Evolutionary conservation across 2,329 filamentous ascomycete species (phyloP), one percentile per base, ranked within the genome.

Genomic region (Epicoccum sorghinum): DNA sequence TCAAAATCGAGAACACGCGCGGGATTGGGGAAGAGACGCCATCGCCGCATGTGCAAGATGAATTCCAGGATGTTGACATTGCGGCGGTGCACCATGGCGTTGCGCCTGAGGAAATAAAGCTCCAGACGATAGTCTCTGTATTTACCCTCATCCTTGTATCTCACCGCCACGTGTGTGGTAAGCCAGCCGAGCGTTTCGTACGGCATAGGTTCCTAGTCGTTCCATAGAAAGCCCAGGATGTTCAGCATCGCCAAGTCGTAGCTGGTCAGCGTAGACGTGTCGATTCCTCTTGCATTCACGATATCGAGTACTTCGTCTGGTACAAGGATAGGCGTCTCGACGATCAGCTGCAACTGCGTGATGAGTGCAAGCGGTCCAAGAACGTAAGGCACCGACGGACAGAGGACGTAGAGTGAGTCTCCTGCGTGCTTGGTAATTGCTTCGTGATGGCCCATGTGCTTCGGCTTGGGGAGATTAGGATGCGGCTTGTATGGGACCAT

Each of bases 1-100:
- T 39, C 40, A 9, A 41, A 38, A 9, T 45, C 46, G 7, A 55
- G 40, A 6, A 55, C 36, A 7, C 35, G 33, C 4, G 36, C n/a
- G 29, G 52, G 52, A 13, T 55, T 55, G 22, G 52, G 52, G 22
- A 46, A n/a, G 7, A 27, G 29, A n/a, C 25, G 45, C 52, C 52
- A 55, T 29, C 52, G 46, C 13, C 38, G 44, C n/a, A 42, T 42
- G 46, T 55, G 52, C 12, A 41, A 35, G 18, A 55, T 32, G 13
- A 49, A 55, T 22, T 55, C 52, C 8, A 49, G 46, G 40, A 55
- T 49, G 41, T 55, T 55, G 41, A 41, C 48, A 18, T 30, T 29
- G 24, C 52, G 46, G 18, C 42, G 36, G 23, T 55, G 52, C 5
- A 44, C 46, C 23, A 40, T 22, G 4, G 24, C 30, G 4, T 46